Evolutionary conservation across 2,329 filamentous ascomycete genomes (phyloP), one percentile per base, ranked within the genome.

Genomic region (Fusarium miscanthi): DNA sequence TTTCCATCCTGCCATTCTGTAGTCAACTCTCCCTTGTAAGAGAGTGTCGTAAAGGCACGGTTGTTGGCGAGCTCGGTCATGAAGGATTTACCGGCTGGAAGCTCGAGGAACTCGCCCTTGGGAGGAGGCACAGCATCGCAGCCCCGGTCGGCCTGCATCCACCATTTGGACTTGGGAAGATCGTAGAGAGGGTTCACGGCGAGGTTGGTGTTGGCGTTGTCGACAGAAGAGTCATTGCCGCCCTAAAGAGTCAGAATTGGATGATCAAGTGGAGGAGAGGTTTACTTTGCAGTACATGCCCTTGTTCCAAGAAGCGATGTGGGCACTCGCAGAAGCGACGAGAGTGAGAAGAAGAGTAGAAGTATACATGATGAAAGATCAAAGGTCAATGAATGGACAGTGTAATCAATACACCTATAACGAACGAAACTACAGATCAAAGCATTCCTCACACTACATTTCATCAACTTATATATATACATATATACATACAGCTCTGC

Each of bases 61-160:
- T 87, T 87, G 68, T 86, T 83, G 33, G 86, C 85, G 1, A 87
- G 78, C 69, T 88, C 85, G 11, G 85, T 84, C 30, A 81, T 85
- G 70, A 87, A 85, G 0, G 81, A 78, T 42, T 84, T 83, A 25
- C 85, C 85, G 5, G 85, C 86, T 4, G 86, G 86, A 5, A 88
- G 78, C 33, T 83, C 81, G 45, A 88, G 82, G 25, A 74, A 79
- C 17, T 77, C 78, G 37, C 75, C 77, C 4, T 76, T 69, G 3
- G 76, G 64, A 12, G 78, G 78, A 8, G 81, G 83, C 12, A 80
- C 81, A 16, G 75, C 70, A 64, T 86, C 81, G 68, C 86, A 87
- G 45, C 84, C 83, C 14, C 85, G 83, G 64, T 85, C 82, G 63
- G 82, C 80, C 67, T 87, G 85, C 80, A 86, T 86, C 85, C 85